Conservation (phyloP, 441 rosid species). For the Populus hybrid region DNA sequence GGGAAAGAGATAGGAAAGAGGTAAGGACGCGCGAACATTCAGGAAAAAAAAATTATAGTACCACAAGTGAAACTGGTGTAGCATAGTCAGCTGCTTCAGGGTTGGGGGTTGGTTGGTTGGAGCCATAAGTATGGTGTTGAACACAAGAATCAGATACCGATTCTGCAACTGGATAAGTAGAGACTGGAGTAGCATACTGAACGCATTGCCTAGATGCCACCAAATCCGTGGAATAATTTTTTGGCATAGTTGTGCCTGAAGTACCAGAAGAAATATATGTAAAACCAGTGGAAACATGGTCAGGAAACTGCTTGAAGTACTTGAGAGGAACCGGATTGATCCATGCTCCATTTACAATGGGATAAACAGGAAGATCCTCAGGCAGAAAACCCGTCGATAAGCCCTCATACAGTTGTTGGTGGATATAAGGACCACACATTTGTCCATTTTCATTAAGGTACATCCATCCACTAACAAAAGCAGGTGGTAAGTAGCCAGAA, state of each 20-base stretch:
- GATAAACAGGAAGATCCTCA: conserved; percentile 84
- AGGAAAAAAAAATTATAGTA: conserved; percentile 26
- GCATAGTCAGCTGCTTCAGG: conserved; percentile 27
- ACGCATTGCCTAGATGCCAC: conserved; percentile 26
- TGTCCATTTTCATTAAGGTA: conserved; percentile 76
- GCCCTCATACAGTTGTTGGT: conserved; percentile 81
- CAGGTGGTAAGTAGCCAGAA: conserved; percentile 32
- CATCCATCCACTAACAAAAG: conserved; percentile 86
- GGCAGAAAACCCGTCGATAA: conserved; percentile 85
- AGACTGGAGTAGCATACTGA: conserved; percentile 26
- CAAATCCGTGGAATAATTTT: conserved; percentile 24
- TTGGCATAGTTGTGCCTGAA: conserved; percentile 25
- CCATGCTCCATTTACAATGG: conserved; percentile 60
- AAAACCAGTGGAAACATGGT: conserved; percentile 85
- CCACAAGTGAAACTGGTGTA: conserved; percentile 39
- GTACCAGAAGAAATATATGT: conserved; percentile 43
- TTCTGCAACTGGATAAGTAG: conserved; percentile 24
- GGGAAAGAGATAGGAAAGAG: neutral
- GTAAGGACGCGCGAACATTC: neutral
- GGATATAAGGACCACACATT: conserved; percentile 95
- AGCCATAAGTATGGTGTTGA: conserved; percentile 24
- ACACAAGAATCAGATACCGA: conserved; percentile 29
- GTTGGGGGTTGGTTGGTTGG: conserved; percentile 31
- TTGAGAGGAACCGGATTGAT: conserved; percentile 72
- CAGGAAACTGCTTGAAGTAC: conserved; percentile 89